These are phyloP conservation scores for Selenicereus undatus DNA, from an alignment of 148 eudicot species.

Conservation along the genomic window DNA sequence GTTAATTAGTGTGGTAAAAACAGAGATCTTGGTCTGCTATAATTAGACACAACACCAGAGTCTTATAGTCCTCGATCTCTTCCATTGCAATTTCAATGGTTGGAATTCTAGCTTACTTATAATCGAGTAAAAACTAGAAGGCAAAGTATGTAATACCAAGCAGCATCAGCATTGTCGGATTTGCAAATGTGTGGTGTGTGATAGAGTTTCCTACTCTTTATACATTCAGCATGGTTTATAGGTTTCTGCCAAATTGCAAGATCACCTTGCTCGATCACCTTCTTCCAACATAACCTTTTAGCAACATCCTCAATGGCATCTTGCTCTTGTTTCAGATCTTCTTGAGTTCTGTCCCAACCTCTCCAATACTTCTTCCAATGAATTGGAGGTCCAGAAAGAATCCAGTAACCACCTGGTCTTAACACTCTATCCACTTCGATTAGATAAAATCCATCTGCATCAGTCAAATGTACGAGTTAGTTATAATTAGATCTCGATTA, in stretches of 20 bases:
- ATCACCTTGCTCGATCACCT: slow-evolving; percentile 73
- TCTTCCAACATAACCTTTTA: slow-evolving; percentile 72
- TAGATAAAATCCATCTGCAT: slow-evolving; percentile 76
- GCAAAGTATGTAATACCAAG: slow-evolving; percentile 41
- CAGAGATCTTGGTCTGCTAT: not conserved
- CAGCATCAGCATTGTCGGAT: slow-evolving; percentile 60
- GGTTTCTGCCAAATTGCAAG: slow-evolving; percentile 90
- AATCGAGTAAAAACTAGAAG: not conserved
- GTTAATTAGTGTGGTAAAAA: not conserved
- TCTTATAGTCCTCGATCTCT: not conserved
- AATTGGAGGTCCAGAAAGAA: slow-evolving; percentile 95
- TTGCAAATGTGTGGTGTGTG: slow-evolving; percentile 65
- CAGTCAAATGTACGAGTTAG: not conserved
- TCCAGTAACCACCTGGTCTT: slow-evolving; percentile 97
- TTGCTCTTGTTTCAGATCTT: slow-evolving; percentile 83
- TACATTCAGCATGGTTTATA: slow-evolving; percentile 65
- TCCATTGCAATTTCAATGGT: not conserved
- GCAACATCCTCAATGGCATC: slow-evolving; percentile 76
- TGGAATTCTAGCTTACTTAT: not conserved
- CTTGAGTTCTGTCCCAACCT: slow-evolving; percentile 93
- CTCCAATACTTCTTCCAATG: slow-evolving; percentile 76
- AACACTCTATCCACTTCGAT: slow-evolving; percentile 86
- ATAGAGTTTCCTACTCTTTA: slow-evolving; percentile 34
- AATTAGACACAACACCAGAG: not conserved
- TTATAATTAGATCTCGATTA: too few species aligned